Percentiles rank a stretch among this genome's conserved stretches.
Conservation (phyloP, 2,329 filamentous ascomycete species). For the Neurospora sp. region DNA sequence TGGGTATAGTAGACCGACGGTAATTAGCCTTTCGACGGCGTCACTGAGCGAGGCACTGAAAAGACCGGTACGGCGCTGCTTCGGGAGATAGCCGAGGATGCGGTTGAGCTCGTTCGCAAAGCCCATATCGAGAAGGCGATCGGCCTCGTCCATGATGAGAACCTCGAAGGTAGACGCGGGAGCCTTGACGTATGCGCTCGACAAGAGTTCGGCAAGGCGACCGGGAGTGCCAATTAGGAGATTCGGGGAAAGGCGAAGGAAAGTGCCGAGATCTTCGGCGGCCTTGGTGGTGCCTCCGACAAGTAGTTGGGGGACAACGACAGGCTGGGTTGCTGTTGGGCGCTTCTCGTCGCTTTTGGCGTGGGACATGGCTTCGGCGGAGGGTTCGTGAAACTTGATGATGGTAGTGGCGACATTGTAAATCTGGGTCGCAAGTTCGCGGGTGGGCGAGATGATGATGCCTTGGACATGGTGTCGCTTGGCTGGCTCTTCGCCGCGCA, state of each 20-base stretch:
- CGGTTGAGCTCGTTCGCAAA: conserved; percentile 87
- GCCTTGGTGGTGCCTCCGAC: conserved; percentile 72
- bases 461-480: conserved; percentile 86
- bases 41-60: conserved; percentile 97
- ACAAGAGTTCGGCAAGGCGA: conserved; percentile 75
- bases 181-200: conserved; percentile 79
- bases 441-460: conserved; percentile 86
- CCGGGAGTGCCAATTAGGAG: conserved; percentile 86
- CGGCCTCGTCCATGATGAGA: conserved; percentile 88
- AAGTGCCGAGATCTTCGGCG: conserved; percentile 77
- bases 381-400: conserved; percentile 73
- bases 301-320: conserved; percentile 77
- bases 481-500: conserved; percentile 70
- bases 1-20: conserved; percentile 85
- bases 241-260: conserved; percentile 78
- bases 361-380: conserved; percentile 53
- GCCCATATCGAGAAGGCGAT: conserved; percentile 82
- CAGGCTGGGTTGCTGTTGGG: conserved; percentile 33
- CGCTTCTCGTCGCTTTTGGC: conserved; percentile 48
- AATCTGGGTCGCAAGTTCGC: conserved; percentile 88
- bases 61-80: conserved; percentile 84
- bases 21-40: conserved; percentile 84
- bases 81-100: conserved; percentile 76
- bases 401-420: conserved; percentile 69
- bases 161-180: conserved; percentile 84